phyloP scores from a whole-genome alignment of 2,329 filamentous ascomycete species.

The Aspergillus costaricaensis region DNA sequence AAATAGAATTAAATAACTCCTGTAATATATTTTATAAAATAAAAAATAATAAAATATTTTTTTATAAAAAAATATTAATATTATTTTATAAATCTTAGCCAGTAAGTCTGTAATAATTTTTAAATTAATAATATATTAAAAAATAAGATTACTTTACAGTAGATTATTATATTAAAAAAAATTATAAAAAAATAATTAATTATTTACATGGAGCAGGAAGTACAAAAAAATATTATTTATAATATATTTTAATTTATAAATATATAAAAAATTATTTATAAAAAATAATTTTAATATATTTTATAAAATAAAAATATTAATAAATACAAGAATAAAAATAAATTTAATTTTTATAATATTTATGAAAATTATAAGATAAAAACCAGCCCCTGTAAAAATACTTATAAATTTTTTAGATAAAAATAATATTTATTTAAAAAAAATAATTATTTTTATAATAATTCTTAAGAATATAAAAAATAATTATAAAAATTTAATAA shows the following conservation, averaged over 20 bases:
- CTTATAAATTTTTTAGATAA: too few species aligned
- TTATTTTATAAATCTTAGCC: not conserved
- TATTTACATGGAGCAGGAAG: not conserved
- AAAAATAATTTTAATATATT: not conserved
- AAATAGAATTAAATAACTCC: too few species aligned
- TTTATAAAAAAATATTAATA: not conserved
- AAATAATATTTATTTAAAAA: too few species aligned
- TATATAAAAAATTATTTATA: not conserved
- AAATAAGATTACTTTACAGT: not conserved
- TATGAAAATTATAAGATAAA: not conserved
- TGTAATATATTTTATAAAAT: too few species aligned
- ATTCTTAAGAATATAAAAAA: not conserved
- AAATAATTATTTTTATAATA: not conserved
- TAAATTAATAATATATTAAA: not conserved
- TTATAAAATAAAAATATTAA: not conserved
- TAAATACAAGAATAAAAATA: not conserved
- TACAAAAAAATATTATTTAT: not conserved
- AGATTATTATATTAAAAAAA: not conserved
- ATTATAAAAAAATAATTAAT: not conserved
- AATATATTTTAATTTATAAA: not conserved
- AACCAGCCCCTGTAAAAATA: not conserved
- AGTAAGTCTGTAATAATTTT: not conserved
- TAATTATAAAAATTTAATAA: not conserved
- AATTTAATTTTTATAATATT: not conserved
- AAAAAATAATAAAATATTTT: too few species aligned